Evolutionary conservation across 75 land plant species (phyloP).

Genomic region (Sequoiadendron giganteum): DNA sequence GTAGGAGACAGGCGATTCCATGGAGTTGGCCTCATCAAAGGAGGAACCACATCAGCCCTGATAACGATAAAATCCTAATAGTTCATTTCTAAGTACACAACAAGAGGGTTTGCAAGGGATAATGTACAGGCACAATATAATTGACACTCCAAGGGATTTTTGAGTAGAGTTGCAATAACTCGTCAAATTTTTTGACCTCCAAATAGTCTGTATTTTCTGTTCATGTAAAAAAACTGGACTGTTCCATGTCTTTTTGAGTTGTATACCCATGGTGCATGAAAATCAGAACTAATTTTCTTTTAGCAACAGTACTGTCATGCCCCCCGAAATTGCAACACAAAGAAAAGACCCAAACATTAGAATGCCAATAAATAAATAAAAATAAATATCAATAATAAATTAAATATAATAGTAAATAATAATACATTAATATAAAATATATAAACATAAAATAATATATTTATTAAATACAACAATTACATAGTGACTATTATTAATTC

Average conservation of each 20-base stretch:
- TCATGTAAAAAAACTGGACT: conserved; percentile 11
- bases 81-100: background rate
- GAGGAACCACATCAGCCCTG: background rate
- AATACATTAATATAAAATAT: too few relatives aligned
- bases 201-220: background rate
- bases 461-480: too few relatives aligned
- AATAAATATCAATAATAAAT: too few relatives aligned
- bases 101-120: background rate
- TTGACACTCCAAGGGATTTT: background rate
- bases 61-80: background rate
- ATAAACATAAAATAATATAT: too few relatives aligned
- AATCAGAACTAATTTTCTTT: background rate
- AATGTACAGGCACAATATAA: background rate
- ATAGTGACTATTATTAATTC: too few relatives aligned
- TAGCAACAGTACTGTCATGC: background rate
- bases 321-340: too few relatives aligned
- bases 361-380: too few relatives aligned
- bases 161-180: background rate
- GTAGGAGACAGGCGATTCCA: background rate
- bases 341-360: too few relatives aligned
- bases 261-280: background rate
- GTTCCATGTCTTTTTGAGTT: background rate
- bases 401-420: too few relatives aligned
- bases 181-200: background rate
- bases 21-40: background rate